A percentile compares a stretch with the other conserved stretches of the same genome.
phyloP scores from a whole-genome alignment of 306 rosid genomes.

The Vigna unguiculata region DNA sequence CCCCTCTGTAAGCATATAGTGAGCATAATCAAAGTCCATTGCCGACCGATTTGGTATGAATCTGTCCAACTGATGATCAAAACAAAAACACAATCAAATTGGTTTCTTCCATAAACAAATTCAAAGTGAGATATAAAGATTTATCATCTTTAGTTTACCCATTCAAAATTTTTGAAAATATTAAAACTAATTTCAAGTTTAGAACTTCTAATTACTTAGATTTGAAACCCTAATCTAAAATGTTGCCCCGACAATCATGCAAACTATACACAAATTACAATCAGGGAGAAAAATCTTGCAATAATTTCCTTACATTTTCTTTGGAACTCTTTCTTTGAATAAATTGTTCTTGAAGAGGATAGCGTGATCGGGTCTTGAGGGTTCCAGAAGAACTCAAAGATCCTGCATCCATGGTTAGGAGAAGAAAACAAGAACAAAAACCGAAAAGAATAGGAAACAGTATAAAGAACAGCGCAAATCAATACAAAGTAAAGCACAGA shows the following conservation, averaged over 20 bases:
- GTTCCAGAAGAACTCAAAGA: constrained; percentile 46
- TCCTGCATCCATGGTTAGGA: constrained; percentile 58
- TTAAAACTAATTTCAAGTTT: not conserved
- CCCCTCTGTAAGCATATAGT: constrained; percentile 67
- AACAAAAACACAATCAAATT: not conserved
- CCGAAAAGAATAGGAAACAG: not conserved
- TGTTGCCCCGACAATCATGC: not conserved
- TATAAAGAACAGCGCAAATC: not conserved
- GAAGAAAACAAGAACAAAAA: not conserved
- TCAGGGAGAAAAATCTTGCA: not conserved
- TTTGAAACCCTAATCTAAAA: not conserved
- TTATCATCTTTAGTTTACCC: not conserved
- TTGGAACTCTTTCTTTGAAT: constrained; percentile 47
- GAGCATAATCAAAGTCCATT: constrained; percentile 67
- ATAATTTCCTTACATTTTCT: constrained; percentile 51
- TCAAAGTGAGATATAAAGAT: not conserved
- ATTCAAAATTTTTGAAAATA: not conserved
- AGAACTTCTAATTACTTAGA: not conserved
- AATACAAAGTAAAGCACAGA: not conserved
- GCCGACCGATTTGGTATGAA: constrained; percentile 70
- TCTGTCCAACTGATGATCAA: constrained; percentile 61
- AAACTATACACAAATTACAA: not conserved
- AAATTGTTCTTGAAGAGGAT: constrained; percentile 55
- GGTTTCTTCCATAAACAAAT: not conserved
- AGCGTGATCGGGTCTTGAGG: constrained; percentile 38